These are phyloP conservation scores for Colletotrichum echinochloae DNA, from an alignment of 2,329 filamentous ascomycete species.

Conservation along the genomic window DNA sequence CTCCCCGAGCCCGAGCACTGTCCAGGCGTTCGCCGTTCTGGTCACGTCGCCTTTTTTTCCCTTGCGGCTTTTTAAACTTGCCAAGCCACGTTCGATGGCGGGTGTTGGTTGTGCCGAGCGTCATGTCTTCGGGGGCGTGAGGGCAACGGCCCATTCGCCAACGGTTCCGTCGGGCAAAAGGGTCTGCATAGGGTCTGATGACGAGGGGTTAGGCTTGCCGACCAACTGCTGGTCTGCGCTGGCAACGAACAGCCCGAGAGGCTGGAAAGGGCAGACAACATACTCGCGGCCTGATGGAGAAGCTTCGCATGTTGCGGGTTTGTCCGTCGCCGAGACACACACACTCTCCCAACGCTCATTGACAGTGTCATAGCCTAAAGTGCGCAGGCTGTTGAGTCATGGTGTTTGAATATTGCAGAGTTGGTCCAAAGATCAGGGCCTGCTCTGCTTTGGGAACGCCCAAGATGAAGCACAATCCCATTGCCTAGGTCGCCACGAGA, in stretches of 20 bases:
- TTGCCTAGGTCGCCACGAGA: slow-evolving; percentile 1
- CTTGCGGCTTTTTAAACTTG: not conserved
- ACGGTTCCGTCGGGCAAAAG: not conserved
- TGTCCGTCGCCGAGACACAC: slow-evolving; percentile 5
- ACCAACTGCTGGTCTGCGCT: not conserved
- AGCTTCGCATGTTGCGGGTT: not conserved
- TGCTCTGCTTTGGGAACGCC: slow-evolving; percentile 3
- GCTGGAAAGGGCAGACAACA: not conserved
- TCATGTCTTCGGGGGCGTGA: not conserved
- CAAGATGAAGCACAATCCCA: not conserved
- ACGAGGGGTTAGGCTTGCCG: not conserved
- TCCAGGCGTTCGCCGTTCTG: slow-evolving; percentile 27
- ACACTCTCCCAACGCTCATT: too few species aligned
- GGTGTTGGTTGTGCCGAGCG: not conserved
- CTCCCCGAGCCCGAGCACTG: slow-evolving; percentile 22
- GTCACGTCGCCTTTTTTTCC: not conserved
- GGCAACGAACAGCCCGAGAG: too few species aligned
- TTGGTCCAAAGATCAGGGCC: not conserved
- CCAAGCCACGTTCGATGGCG: not conserved
- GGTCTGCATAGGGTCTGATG: not conserved
- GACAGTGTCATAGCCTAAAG: not conserved
- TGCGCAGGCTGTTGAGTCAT: not conserved
- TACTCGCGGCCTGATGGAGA: too few species aligned
- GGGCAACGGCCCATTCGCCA: not conserved
- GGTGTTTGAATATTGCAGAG: not conserved